Conservation (phyloP, 768 basidiomycete species). For the Suillus bovinus region DNA sequence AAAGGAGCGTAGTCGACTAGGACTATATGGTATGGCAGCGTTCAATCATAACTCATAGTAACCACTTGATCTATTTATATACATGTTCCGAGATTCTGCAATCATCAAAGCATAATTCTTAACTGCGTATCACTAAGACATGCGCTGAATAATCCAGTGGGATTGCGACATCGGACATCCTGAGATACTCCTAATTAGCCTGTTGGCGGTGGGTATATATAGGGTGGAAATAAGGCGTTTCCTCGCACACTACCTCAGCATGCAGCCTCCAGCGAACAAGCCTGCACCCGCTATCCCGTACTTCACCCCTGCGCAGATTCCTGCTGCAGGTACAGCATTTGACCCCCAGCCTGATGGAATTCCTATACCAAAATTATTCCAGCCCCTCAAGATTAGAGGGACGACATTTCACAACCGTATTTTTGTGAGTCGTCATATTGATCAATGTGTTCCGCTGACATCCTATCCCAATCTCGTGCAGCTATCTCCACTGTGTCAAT, state of each 20-base stretch:
- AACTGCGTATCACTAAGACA: not conserved
- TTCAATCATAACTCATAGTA: not conserved
- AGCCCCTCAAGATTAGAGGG: constrained; percentile 55
- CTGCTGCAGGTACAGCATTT: constrained; percentile 45
- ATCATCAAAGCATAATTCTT: not conserved
- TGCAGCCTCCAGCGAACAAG: constrained; percentile 30
- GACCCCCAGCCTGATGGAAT: constrained; percentile 42
- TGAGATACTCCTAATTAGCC: not conserved
- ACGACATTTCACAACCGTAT: constrained; percentile 56
- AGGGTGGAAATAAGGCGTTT: not conserved
- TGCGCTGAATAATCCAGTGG: not conserved
- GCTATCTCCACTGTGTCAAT: constrained; percentile 62
- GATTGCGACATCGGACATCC: not conserved
- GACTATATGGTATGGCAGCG: not conserved
- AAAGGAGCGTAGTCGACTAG: not conserved
- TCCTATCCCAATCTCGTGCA: constrained; percentile 14
- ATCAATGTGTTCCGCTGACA: not conserved
- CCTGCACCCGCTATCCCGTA: constrained; percentile 44
- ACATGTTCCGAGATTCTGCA: too few species aligned
- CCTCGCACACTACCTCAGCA: not conserved
- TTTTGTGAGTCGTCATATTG: constrained; percentile 37
- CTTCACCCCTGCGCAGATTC: constrained; percentile 48
- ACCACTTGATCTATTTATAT: not conserved
- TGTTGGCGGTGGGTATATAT: not conserved
- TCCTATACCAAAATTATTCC: constrained; percentile 47